Evolutionary conservation across 2,329 filamentous ascomycete species (phyloP).

Genomic region (Cordyceps farinosa): DNA sequence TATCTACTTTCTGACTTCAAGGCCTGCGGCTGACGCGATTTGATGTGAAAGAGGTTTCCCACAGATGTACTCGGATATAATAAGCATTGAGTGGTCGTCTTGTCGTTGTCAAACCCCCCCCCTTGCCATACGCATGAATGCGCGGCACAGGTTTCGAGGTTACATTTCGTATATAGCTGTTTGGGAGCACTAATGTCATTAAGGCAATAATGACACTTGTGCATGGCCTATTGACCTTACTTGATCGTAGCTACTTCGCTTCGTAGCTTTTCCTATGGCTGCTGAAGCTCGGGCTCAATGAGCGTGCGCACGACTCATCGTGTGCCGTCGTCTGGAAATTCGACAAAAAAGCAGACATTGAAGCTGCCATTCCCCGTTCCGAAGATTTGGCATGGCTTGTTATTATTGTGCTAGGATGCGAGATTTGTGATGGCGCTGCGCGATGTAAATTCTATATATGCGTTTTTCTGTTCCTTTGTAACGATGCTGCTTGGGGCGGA

Average conservation of each 20-base stretch:
- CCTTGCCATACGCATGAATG: slow-evolving; percentile 23
- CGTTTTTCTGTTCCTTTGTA: too few species aligned
- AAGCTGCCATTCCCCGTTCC: neutral
- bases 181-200: neutral
- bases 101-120: slow-evolving; percentile 5
- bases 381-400: too few species aligned
- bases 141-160: slow-evolving; percentile 25
- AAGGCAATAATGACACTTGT: neutral
- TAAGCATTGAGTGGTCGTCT: slow-evolving; percentile 21
- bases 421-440: too few species aligned
- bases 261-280: slow-evolving; percentile 26
- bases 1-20: slow-evolving; percentile 2
- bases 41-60: slow-evolving; percentile 17
- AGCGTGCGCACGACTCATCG: slow-evolving; percentile 26
- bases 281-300: slow-evolving; percentile 22
- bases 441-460: too few species aligned
- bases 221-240: slow-evolving; percentile 4
- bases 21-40: neutral
- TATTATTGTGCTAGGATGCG: too few species aligned
- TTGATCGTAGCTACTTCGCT: slow-evolving; percentile 27
- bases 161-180: slow-evolving; percentile 23
- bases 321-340: slow-evolving; percentile 10
- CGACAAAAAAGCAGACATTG: slow-evolving; percentile 9
- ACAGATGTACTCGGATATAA: slow-evolving; percentile 22
- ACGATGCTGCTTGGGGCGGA: too few species aligned